phyloP scores from a whole-genome alignment of 2,329 filamentous ascomycete genomes.

The Neonectria punicea region DNA sequence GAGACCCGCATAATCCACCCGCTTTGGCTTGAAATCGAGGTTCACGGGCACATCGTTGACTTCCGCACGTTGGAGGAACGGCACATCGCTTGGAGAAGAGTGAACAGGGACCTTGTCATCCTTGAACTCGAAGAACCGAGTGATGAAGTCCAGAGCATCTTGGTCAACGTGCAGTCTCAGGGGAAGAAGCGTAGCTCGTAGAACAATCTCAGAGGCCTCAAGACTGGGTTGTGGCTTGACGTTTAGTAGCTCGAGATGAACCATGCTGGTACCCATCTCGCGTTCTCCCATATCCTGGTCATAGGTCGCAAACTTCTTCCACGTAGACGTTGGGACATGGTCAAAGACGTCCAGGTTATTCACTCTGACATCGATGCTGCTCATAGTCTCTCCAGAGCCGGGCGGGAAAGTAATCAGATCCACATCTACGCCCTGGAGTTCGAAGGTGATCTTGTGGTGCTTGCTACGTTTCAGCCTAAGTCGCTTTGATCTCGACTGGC shows the following conservation, averaged over 20 bases:
- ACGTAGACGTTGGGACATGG: slow-evolving; percentile 93
- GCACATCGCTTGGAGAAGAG: slow-evolving; percentile 73
- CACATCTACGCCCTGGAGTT: slow-evolving; percentile 83
- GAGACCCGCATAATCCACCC: slow-evolving; percentile 94
- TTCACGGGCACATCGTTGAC: slow-evolving; percentile 85
- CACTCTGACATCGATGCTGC: slow-evolving; percentile 85
- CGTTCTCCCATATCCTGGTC: slow-evolving; percentile 87
- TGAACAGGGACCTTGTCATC: slow-evolving; percentile 72
- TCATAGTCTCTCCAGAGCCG: slow-evolving; percentile 82
- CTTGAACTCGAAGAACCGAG: slow-evolving; percentile 97
- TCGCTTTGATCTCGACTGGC: slow-evolving; percentile 62
- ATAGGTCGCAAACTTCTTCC: slow-evolving; percentile 98
- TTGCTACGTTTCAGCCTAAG: slow-evolving; percentile 86
- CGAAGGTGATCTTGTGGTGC: slow-evolving; percentile 94
- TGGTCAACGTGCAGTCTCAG: slow-evolving; percentile 95
- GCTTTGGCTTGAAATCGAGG: slow-evolving; percentile 95
- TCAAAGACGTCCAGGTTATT: slow-evolving; percentile 91
- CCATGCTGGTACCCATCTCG: slow-evolving; percentile 88
- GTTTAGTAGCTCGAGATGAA: slow-evolving; percentile 87
- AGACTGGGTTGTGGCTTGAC: slow-evolving; percentile 87
- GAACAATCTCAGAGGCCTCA: slow-evolving; percentile 87
- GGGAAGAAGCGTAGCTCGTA: slow-evolving; percentile 82
- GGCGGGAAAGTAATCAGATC: slow-evolving; percentile 86
- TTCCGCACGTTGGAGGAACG: slow-evolving; percentile 91
- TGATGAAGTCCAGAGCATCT: slow-evolving; percentile 96